These are phyloP conservation scores for Corynascus novoguineensis DNA, from an alignment of 495 filamentous ascomycete species.

Conservation along the genomic window DNA sequence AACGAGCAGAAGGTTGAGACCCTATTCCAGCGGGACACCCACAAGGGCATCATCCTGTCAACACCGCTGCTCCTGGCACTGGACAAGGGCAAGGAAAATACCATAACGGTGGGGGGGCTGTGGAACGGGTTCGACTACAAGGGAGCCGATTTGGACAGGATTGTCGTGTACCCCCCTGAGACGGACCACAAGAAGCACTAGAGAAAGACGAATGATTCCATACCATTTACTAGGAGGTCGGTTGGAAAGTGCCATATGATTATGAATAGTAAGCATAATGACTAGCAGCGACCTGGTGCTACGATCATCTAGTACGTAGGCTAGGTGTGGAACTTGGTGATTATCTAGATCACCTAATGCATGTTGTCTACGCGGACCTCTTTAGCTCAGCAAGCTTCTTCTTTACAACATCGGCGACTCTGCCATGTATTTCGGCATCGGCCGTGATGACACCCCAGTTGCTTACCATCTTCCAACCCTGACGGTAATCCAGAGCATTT, in stretches of 20 bases:
- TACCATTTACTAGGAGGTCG: too few species aligned
- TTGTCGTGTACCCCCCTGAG: conserved; percentile 38
- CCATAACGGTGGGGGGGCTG: conserved; percentile 40
- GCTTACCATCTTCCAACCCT: conserved; percentile 28
- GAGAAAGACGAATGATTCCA: too few species aligned
- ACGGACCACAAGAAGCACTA: conserved; percentile 32
- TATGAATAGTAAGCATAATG: too few species aligned
- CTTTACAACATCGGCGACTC: too few species aligned
- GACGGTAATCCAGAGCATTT: conserved; percentile 35
- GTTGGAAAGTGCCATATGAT: too few species aligned
- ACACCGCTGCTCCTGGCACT: conserved; percentile 37
- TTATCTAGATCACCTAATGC: too few species aligned
- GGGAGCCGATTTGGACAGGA: conserved; percentile 39
- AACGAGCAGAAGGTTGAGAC: conserved; percentile 32
- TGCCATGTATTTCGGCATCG: conserved; percentile 22
- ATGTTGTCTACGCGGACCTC: too few species aligned
- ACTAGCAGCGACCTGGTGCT: too few species aligned
- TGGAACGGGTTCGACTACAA: conserved; percentile 39
- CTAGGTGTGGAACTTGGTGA: too few species aligned
- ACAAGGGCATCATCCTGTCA: conserved; percentile 43
- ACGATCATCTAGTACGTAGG: too few species aligned
- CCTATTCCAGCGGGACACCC: conserved; percentile 40
- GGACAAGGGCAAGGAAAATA: conserved; percentile 34
- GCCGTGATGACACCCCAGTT: conserved; percentile 30
- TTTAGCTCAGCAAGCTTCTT: too few species aligned